phyloP scores from a whole-genome alignment of 768 basidiomycete species.

The Tylopilus subfusipes region DNA sequence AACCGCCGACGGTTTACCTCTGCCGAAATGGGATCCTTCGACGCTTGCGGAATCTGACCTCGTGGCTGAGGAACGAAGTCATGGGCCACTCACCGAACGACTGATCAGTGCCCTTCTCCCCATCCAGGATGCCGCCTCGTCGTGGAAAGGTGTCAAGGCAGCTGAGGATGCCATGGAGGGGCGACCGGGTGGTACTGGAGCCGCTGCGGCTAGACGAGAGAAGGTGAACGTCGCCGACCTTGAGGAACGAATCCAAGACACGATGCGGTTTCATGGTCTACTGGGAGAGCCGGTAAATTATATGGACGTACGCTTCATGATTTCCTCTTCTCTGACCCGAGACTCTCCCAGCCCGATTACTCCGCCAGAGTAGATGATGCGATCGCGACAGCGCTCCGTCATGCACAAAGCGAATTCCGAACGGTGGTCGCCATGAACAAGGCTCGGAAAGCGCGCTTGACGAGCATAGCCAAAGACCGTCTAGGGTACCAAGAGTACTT shows the following conservation, averaged over 20 bases:
- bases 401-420: constrained; percentile 80
- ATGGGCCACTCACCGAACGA: constrained; percentile 86
- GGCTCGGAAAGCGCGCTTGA: constrained; percentile 69
- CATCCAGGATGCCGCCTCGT: constrained; percentile 53
- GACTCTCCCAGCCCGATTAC: constrained; percentile 58
- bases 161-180: constrained; percentile 85
- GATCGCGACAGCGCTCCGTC: constrained; percentile 84
- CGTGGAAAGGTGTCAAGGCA: constrained; percentile 77
- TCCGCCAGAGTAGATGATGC: constrained; percentile 87
- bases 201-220: constrained; percentile 70
- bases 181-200: constrained; percentile 73
- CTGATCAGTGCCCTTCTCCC: constrained; percentile 72
- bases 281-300: constrained; percentile 64
- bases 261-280: constrained; percentile 73
- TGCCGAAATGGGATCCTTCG: constrained; percentile 80
- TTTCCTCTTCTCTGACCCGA: constrained; percentile 19
- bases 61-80: constrained; percentile 69
- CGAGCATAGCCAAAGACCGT: constrained; percentile 75
- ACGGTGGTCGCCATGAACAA: constrained; percentile 80
- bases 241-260: constrained; percentile 71
- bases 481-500: constrained; percentile 91
- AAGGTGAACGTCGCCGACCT: constrained; percentile 76
- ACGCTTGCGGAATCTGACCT: constrained; percentile 72
- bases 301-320: constrained; percentile 7
- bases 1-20: constrained; percentile 32